These are phyloP conservation scores for Helicocarpus griseus DNA, from an alignment of 2,329 filamentous ascomycete species.

Conservation along the genomic window DNA sequence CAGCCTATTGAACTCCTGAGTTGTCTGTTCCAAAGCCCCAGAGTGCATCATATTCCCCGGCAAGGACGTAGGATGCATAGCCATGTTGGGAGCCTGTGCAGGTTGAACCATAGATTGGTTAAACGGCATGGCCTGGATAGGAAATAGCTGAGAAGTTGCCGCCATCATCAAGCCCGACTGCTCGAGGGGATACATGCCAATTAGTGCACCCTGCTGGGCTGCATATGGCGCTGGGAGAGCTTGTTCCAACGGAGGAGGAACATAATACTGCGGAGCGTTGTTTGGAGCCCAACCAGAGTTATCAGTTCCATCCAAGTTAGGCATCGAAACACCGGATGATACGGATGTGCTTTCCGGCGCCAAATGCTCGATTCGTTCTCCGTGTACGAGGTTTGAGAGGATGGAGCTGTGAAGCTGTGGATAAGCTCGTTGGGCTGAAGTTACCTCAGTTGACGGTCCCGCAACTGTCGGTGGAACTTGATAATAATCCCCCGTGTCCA, in stretches of 20 bases:
- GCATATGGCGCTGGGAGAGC: background rate
- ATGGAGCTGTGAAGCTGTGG: background rate
- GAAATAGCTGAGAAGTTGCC: conserved; percentile 9
- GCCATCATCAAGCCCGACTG: conserved; percentile 9
- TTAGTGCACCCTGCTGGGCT: background rate
- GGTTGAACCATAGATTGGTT: background rate
- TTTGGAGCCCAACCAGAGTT: conserved; percentile 13
- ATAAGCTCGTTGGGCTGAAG: conserved; percentile 4
- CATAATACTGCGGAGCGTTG: conserved; percentile 10
- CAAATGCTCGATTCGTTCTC: background rate
- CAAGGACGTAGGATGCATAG: conserved; percentile 1
- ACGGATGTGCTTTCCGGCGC: conserved; percentile 9
- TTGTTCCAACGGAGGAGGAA: conserved; percentile 3
- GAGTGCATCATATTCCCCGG: conserved; percentile 11
- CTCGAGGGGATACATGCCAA: background rate
- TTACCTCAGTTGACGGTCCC: background rate
- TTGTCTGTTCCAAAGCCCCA: conserved; percentile 21
- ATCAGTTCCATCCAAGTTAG: conserved; percentile 10
- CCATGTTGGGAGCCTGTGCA: background rate
- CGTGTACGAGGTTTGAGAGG: background rate
- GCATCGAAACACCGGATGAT: conserved; percentile 9
- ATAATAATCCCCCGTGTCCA: background rate
- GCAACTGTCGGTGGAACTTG: background rate
- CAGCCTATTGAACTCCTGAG: conserved; percentile 21
- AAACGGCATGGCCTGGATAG: background rate